A percentile compares a stretch with the other conserved stretches of the same genome.
Conservation (phyloP, 495 filamentous ascomycete genomes). For the Elasticomyces elasticus region DNA sequence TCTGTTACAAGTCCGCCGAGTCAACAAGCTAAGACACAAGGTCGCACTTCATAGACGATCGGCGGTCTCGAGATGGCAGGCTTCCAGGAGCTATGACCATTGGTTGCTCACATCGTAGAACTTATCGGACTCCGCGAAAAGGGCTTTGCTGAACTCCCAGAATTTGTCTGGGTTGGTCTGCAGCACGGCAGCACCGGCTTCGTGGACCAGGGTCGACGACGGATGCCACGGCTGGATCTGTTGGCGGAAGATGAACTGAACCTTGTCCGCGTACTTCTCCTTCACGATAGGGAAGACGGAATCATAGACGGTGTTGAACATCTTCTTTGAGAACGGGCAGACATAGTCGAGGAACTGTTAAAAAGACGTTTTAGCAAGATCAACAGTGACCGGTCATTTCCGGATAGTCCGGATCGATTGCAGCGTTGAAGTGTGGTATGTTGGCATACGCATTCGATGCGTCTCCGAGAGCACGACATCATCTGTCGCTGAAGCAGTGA, state of each 20-base stretch:
- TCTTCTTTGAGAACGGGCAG: slow-evolving; percentile 48
- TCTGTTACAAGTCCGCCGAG: no score
- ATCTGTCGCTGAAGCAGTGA: no score
- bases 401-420: no score
- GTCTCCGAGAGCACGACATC: no score
- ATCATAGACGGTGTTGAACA: slow-evolving; percentile 62
- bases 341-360: slow-evolving; percentile 83
- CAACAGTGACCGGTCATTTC: no score
- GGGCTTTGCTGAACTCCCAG: slow-evolving; percentile 60
- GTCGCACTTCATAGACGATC: no score
- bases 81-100: no score
- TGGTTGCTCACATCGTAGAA: slow-evolving; percentile 89
- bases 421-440: no score
- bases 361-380: no score
- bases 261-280: slow-evolving; percentile 45
- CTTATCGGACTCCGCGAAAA: slow-evolving; percentile 60
- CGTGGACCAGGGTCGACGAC: slow-evolving; percentile 75
- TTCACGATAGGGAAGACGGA: slow-evolving; percentile 47
- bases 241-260: slow-evolving; percentile 73
- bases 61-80: no score
- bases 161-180: slow-evolving; percentile 57
- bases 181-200: slow-evolving; percentile 72
- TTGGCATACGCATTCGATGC: no score
- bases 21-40: no score
- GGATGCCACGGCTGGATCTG: slow-evolving; percentile 95